These are phyloP conservation scores for Calonectria crousiana DNA, from an alignment of 2,329 filamentous ascomycete species.

Conservation along the genomic window DNA sequence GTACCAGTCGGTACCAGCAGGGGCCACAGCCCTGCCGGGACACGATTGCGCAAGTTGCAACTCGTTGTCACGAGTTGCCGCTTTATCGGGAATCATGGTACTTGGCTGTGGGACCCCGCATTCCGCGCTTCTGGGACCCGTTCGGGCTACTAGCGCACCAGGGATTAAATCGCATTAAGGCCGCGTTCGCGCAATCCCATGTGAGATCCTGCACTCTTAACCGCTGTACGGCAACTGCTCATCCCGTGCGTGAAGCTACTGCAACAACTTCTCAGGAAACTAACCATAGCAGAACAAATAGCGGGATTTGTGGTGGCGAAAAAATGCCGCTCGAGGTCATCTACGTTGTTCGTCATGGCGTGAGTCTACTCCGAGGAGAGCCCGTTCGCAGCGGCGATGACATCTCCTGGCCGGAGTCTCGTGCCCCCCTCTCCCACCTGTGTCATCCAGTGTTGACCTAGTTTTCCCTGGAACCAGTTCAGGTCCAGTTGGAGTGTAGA, in stretches of 20 bases:
- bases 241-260: background rate
- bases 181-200: background rate
- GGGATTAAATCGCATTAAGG: background rate
- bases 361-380: slow-evolving; percentile 59
- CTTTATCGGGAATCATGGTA: background rate
- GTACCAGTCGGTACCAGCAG: too few relatives aligned
- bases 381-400: slow-evolving; percentile 7
- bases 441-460: slow-evolving; percentile 30
- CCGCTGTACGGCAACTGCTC: background rate
- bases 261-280: background rate
- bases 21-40: too few relatives aligned
- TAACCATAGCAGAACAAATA: background rate
- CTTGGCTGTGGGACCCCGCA: background rate
- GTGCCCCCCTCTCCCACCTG: background rate
- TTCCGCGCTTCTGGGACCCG: background rate
- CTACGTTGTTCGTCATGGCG: slow-evolving; percentile 81
- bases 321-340: slow-evolving; percentile 79
- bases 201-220: background rate
- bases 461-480: slow-evolving; percentile 69
- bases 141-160: background rate
- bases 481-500: slow-evolving; percentile 92
- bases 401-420: background rate
- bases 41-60: too few relatives aligned
- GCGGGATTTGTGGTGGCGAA: background rate
- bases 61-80: background rate